Base-by-base conservation (phyloP, 1,284 basidiomycete species). In the Marasmius sp. region DNA sequence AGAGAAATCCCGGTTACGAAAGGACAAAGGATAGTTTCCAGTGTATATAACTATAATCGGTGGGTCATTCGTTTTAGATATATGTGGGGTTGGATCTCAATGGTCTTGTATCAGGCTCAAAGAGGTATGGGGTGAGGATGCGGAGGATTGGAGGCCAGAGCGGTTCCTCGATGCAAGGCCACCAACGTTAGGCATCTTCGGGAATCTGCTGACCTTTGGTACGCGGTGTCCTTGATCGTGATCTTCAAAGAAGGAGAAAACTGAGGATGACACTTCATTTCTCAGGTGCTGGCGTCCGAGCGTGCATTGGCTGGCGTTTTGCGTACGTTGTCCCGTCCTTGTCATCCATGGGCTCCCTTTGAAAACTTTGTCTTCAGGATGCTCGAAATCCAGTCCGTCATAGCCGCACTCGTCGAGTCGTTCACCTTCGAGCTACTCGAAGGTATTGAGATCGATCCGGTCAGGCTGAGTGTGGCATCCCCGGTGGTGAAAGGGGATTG, bases 101-200 rank as follows among this genome's bases (percentile, higher is more conserved):
- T 4, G 12, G 51, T n/a, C 11, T 3, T 60, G 8, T 12, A 33
- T 37, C 20, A 47, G 45, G 2, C 8, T 65, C 27, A 57, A 50
- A 12, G 45, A 49, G 27, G 48, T 66, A 16, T 69, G 66, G 62
- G 62, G 62, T 6, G 56, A 55, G 12, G 62, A 63, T 34, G 59
- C 62, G n/a, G 47, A 63, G 10, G 62, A 64, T 11, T 69, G 65
- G 65, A 63, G 64, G 34, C 68, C 68, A 16, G 59, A 64, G 20
- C 57, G 68, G 12, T 68, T 62, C 36, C 33, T 68, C 12, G 43
- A 27, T 11, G 27, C 61, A 9, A 58, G 54, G 18, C 64, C 53
- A 39, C 57, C 49, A 16, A 48, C 43, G 10, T 12, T 68, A 7
- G 67, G 67, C 14, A 53, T 68, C 38, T 61, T 61, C 39, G 62